Conservation (phyloP, 768 basidiomycete genomes). For the Tricholoma sp. region DNA sequence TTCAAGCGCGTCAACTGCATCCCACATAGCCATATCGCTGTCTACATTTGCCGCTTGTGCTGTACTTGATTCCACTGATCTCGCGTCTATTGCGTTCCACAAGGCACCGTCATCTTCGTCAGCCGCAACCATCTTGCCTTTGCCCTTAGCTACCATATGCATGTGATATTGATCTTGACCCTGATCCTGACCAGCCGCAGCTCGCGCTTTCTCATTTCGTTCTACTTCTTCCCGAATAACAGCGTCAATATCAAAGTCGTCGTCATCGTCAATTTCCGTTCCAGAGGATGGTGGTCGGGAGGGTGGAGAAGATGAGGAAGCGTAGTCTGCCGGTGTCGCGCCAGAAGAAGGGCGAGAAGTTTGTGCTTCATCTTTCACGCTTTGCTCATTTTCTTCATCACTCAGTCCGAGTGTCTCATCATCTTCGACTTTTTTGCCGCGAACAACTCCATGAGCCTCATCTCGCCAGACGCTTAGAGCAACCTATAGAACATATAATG, state of each 20-base stretch:
- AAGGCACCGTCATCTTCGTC: slow-evolving; percentile 55
- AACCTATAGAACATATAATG: slow-evolving; percentile 37
- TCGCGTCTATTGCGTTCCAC: slow-evolving; percentile 62
- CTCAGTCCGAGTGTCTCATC: slow-evolving; percentile 16
- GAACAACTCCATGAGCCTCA: slow-evolving; percentile 42
- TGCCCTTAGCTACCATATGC: not conserved
- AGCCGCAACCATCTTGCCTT: not conserved
- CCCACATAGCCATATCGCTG: slow-evolving; percentile 1
- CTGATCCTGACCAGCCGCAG: not conserved
- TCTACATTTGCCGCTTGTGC: slow-evolving; percentile 20
- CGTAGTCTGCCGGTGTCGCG: slow-evolving; percentile 23
- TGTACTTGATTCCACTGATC: not conserved
- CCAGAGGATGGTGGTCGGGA: slow-evolving; percentile 38
- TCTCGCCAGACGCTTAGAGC: slow-evolving; percentile 75
- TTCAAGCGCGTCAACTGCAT: slow-evolving; percentile 2
- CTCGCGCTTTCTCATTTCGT: slow-evolving; percentile 17
- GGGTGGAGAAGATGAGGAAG: slow-evolving; percentile 29
- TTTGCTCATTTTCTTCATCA: slow-evolving; percentile 13
- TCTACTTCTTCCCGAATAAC: slow-evolving; percentile 42
- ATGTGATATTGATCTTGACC: not conserved
- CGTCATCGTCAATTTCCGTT: slow-evolving; percentile 33
- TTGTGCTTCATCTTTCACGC: slow-evolving; percentile 4
- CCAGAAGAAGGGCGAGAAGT: slow-evolving; percentile 14
- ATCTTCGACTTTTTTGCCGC: slow-evolving; percentile 17
- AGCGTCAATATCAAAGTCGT: slow-evolving; percentile 48